Conservation (phyloP, 805 yeast species). For the Myxozyma neotropica region DNA sequence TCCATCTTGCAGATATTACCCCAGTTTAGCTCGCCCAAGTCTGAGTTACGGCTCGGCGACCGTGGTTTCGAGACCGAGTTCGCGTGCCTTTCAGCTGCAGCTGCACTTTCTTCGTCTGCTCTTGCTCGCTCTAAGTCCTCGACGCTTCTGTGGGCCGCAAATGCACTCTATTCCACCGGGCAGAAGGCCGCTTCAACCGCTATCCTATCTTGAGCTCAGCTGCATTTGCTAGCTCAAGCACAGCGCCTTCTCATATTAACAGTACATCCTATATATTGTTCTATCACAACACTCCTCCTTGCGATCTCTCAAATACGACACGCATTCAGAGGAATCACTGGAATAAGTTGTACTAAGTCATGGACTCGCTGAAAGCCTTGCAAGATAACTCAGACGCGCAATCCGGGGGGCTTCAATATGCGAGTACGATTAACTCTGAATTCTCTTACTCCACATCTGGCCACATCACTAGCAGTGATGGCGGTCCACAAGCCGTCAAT, state of each 20-base stretch:
- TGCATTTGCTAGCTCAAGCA: no score
- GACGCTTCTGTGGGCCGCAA: neutral
- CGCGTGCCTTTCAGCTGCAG: neutral
- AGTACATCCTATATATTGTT: no score
- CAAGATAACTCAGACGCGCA: neutral
- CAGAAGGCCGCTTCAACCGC: neutral
- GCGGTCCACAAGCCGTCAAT: neutral
- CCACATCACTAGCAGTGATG: neutral
- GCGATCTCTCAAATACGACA: no score
- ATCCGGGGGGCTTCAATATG: neutral
- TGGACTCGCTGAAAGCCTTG: neutral
- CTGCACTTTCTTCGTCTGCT: neutral
- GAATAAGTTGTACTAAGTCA: neutral
- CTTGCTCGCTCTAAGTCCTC: neutral
- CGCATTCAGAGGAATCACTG: no score
- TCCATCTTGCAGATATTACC: no score
- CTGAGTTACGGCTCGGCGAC: neutral
- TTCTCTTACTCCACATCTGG: neutral
- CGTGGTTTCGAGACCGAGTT: neutral
- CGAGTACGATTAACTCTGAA: neutral
- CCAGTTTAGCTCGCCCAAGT: no score
- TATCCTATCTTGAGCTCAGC: neutral
- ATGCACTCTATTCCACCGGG: neutral
- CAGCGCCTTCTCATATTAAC: no score
- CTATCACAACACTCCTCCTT: no score